Evolutionary conservation across 805 yeast species (phyloP).

Genomic region (Candida koratica): DNA sequence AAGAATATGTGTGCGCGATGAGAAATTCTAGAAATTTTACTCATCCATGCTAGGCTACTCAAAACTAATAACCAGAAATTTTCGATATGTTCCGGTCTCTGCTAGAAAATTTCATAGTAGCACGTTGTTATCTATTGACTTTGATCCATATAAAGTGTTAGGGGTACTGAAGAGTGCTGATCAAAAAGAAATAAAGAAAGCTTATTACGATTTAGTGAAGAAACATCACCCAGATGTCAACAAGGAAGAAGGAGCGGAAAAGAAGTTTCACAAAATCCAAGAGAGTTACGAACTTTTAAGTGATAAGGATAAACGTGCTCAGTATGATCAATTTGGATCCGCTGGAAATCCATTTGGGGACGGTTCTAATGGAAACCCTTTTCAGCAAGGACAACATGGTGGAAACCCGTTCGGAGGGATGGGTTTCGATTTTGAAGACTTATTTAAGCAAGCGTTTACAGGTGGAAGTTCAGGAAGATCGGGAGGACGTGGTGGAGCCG

Average conservation of each 20-base stretch:
- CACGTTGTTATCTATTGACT: conserved; percentile 21
- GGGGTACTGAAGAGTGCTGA: conserved; percentile 75
- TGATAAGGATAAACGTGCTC: conserved; percentile 78
- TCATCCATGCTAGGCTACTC: conserved; percentile 4
- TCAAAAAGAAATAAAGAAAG: conserved; percentile 85
- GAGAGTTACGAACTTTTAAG: conserved; percentile 90
- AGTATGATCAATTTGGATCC: conserved; percentile 88
- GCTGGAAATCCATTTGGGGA: conserved; percentile 43
- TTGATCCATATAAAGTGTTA: conserved; percentile 79
- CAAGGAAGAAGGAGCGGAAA: conserved; percentile 84
- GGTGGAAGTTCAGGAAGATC: conserved; percentile 31
- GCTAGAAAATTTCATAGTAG: conserved; percentile 5
- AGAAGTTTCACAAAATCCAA: conserved; percentile 86
- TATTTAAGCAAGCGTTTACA: conserved; percentile 49
- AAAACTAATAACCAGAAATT: conserved; percentile 4
- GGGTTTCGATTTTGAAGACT: conserved; percentile 45
- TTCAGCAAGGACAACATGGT: conserved; percentile 25
- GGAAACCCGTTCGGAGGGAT: conserved; percentile 56
- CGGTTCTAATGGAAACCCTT: conserved; percentile 37
- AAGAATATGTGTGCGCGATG: conserved; percentile 1
- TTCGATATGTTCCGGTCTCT: conserved; percentile 4
- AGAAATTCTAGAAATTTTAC: conserved; percentile 6
- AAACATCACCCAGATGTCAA: conserved; percentile 95
- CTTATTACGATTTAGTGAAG: conserved; percentile 90
- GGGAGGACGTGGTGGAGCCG: conserved; percentile 34